Base-by-base conservation (phyloP, 2,329 filamentous ascomycete species). In the Botryotinia calthae region DNA sequence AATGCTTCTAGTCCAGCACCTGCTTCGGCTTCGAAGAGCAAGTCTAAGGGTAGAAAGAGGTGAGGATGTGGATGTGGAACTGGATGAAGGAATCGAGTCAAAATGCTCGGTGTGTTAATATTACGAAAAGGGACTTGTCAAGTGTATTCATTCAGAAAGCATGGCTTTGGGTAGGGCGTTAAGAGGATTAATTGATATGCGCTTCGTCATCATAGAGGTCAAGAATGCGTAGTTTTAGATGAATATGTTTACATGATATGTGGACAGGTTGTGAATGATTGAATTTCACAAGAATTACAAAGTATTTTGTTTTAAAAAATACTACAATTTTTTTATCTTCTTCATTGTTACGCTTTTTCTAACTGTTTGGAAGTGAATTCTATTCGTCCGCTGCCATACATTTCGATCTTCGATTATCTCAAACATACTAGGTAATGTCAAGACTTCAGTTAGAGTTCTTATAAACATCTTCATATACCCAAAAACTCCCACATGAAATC, bases 1-100 rank as follows among this genome's bases (percentile, higher is more conserved):
- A 93, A 88, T 62, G 87, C 86, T 54, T 92, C 91, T 8, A 84
- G 83, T 73, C 79, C 85, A 69, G 83, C 85, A 78, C 79, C 81
- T 74, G 73, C 74, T 54, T 72, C 77, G 25, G 42, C 59, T 76
- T 73, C 78, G 74, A 83, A 78, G 81, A 81, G 79, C 68, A 87
- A 87, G 80, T 75, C 82, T n/a, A 86, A 85, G 79, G 83, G 84
- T 68, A 88, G 87, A 80, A 86, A 88, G 79, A 89, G 89, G 44
- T 68, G 65, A 68, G 28, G 20, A 62, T 28, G 56, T 12, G 6
- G 14, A 70, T 34, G 40, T 20, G 44, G 40, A 61, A 25, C 28
- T n/a, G 42, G 10, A 64, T 44, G 59, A 34, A 22, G n/a, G 18
- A 56, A 56, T 28, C 12, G 58, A 70, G n/a, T 22, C 28, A 48